Evolutionary conservation across 2,329 filamentous ascomycete species (phyloP).

Genomic region (Fusarium sp.): DNA sequence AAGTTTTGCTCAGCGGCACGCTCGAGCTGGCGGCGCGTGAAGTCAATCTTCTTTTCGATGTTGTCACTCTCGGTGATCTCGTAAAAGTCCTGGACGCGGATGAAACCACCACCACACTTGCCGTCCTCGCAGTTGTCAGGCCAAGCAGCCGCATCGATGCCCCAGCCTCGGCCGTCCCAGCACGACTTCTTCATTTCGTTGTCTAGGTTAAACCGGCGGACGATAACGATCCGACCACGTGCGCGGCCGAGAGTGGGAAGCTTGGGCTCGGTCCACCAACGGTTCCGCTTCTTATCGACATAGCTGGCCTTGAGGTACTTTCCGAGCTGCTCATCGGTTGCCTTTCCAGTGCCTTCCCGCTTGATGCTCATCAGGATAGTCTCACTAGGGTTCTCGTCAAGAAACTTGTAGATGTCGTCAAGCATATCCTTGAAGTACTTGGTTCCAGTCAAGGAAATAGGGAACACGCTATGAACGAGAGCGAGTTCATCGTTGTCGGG

Average conservation of each 20-base stretch:
- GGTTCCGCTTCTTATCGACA: constrained; percentile 59
- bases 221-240: constrained; percentile 81
- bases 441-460: constrained; percentile 80
- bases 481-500: constrained; percentile 69
- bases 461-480: constrained; percentile 90
- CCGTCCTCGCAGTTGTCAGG: constrained; percentile 88
- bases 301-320: constrained; percentile 78
- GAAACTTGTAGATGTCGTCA: constrained; percentile 74
- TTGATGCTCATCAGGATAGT: constrained; percentile 87
- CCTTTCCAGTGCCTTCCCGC: constrained; percentile 83
- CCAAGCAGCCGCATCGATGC: constrained; percentile 73
- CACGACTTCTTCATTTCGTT: constrained; percentile 58
- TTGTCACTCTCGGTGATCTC: constrained; percentile 77
- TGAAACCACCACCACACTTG: constrained; percentile 70
- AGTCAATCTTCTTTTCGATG: constrained; percentile 81
- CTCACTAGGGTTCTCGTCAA: constrained; percentile 79
- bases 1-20: constrained; percentile 66
- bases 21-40: constrained; percentile 76
- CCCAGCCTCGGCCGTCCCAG: constrained; percentile 61
- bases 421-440: constrained; percentile 81
- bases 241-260: constrained; percentile 81
- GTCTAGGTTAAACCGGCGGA: constrained; percentile 79
- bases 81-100: constrained; percentile 95
- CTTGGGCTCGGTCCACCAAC: constrained; percentile 80
- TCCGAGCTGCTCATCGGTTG: constrained; percentile 80